phyloP scores from a whole-genome alignment of 2,329 filamentous ascomycete species.

The Diplodia intermedia region DNA sequence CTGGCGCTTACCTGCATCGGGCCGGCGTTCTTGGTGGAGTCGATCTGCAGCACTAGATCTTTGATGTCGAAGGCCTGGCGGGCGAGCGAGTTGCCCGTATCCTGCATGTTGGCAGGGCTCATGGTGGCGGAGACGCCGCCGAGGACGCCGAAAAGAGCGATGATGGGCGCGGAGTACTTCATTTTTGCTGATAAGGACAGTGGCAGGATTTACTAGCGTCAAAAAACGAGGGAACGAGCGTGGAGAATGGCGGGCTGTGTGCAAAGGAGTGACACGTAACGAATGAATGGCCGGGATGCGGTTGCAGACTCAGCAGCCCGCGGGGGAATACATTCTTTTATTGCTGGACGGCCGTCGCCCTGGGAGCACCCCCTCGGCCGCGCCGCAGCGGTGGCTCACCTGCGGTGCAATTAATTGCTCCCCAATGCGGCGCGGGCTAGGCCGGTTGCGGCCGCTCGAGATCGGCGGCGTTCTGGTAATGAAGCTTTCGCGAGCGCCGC shows the following conservation, averaged over 20 bases:
- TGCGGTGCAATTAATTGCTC: slow-evolving; percentile 10
- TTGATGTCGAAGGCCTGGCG: slow-evolving; percentile 32
- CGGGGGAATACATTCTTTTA: slow-evolving; percentile 16
- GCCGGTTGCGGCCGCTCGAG: background rate
- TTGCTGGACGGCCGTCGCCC: background rate
- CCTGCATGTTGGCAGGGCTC: slow-evolving; percentile 29
- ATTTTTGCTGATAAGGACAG: slow-evolving; percentile 18
- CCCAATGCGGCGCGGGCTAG: background rate
- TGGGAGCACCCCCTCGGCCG: background rate
- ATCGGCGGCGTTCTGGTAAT: slow-evolving; percentile 24
- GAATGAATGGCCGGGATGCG: slow-evolving; percentile 18
- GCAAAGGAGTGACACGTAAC: slow-evolving; percentile 28
- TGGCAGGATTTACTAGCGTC: slow-evolving; percentile 10
- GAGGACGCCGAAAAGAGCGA: slow-evolving; percentile 25
- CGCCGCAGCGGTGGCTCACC: background rate
- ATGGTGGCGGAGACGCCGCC: slow-evolving; percentile 28
- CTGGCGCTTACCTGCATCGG: slow-evolving; percentile 24
- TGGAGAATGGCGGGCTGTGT: background rate
- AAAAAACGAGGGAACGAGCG: slow-evolving; percentile 13
- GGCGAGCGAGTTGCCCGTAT: slow-evolving; percentile 29
- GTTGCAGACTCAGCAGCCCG: background rate
- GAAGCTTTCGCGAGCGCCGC: background rate
- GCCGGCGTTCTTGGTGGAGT: slow-evolving; percentile 25
- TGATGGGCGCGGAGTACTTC: slow-evolving; percentile 16
- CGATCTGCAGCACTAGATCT: slow-evolving; percentile 32